Percentiles rank a stretch among this genome's conserved stretches.
Conservation (phyloP, 192 early-diverging fungal genomes). For the Diversispora epigaea region DNA sequence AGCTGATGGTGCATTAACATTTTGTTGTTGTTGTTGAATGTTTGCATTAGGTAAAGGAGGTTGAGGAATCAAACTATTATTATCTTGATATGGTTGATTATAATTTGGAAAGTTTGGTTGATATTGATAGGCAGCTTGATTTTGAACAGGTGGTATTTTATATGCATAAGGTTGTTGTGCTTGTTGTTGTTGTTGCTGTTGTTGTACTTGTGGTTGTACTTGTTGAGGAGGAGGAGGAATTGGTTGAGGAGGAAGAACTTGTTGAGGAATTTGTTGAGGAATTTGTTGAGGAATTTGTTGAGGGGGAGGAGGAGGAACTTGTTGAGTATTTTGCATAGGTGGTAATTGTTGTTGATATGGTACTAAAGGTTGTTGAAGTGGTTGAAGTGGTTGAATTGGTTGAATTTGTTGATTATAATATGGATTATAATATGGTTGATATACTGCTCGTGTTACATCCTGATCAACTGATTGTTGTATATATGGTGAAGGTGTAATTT, state of each 20-base stretch:
- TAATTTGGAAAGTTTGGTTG: slow-evolving; percentile 19
- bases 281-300: too few relatives aligned
- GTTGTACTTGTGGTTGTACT: slow-evolving; percentile 34
- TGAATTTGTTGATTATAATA: slow-evolving; percentile 34
- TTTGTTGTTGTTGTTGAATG: slow-evolving; percentile 18
- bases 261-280: too few relatives aligned
- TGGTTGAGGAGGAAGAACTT: neutral
- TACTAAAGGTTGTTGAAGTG: slow-evolving; percentile 38
- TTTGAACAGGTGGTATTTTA: slow-evolving; percentile 31
- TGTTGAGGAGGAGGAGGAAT: slow-evolving; percentile 33
- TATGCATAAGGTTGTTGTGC: slow-evolving; percentile 26
- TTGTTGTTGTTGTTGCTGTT: slow-evolving; percentile 22
- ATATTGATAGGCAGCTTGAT: slow-evolving; percentile 37
- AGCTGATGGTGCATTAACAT: slow-evolving; percentile 35
- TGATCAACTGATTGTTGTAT: slow-evolving; percentile 37
- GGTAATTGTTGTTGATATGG: slow-evolving; percentile 18
- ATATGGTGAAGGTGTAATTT: slow-evolving; percentile 25
- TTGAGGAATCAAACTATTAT: slow-evolving; percentile 34
- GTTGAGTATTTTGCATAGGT: too few relatives aligned
- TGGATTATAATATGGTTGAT: slow-evolving; percentile 31
- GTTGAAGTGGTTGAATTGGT: slow-evolving; percentile 27
- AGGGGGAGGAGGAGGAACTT: neutral
- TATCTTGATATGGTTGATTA: slow-evolving; percentile 30
- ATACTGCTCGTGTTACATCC: slow-evolving; percentile 20
- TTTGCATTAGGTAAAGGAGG: slow-evolving; percentile 38